phyloP scores from a whole-genome alignment of 257 asterid genomes.

The Nyctanthes arbortristis region DNA sequence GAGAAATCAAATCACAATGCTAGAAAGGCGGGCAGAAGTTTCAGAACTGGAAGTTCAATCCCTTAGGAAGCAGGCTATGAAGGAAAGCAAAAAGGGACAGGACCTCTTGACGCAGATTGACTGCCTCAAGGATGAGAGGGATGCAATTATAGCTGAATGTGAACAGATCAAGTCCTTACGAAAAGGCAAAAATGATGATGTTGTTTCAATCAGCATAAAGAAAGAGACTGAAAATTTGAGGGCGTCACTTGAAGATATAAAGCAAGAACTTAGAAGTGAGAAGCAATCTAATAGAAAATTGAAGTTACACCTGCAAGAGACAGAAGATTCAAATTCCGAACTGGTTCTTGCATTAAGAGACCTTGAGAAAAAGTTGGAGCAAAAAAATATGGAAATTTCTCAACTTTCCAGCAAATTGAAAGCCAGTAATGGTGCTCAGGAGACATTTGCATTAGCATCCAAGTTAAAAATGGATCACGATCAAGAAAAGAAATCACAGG shows the following conservation, averaged over 20 bases:
- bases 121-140: conserved; percentile 62
- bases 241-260: conserved; percentile 43
- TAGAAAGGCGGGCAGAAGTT: conserved; percentile 71
- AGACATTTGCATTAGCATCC: conserved; percentile 31
- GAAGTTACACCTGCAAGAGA: conserved; percentile 63
- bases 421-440: conserved; percentile 43
- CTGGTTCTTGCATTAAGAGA: conserved; percentile 76
- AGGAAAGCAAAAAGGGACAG: conserved; percentile 68
- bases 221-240: conserved; percentile 37
- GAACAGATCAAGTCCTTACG: conserved; percentile 54
- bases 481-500: conserved; percentile 38
- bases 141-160: conserved; percentile 54
- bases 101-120: conserved; percentile 59
- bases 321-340: conserved; percentile 91
- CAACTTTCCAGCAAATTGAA: conserved; percentile 58
- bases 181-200: conserved; percentile 31
- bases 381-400: conserved; percentile 62
- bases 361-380: conserved; percentile 67
- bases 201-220: conserved; percentile 29
- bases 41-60: conserved; percentile 80
- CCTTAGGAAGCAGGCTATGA: conserved; percentile 70
- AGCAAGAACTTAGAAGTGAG: conserved; percentile 66
- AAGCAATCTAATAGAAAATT: conserved; percentile 58
- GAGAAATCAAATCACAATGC: conserved; percentile 41
- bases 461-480: conserved; percentile 28